Conservation (phyloP, 768 basidiomycete genomes). For the Fomitopsis pulvina region DNA sequence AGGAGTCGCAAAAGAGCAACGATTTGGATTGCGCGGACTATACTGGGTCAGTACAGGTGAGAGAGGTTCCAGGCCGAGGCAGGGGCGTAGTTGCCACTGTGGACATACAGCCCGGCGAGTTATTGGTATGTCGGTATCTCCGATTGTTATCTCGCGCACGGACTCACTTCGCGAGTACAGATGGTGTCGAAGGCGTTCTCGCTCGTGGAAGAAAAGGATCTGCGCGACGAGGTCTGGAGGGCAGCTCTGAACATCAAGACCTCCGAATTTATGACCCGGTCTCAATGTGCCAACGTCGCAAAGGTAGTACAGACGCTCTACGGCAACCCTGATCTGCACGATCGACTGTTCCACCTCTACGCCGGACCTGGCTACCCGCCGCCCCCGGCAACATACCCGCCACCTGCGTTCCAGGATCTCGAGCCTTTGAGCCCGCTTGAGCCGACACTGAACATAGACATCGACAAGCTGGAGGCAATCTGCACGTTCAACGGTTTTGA, state of each 20-base stretch:
- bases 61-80: constrained; percentile 11
- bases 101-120: constrained; percentile 19
- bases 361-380: constrained; percentile 17
- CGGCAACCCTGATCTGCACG: constrained; percentile 16
- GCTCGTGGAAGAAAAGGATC: constrained; percentile 13
- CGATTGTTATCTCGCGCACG: background rate
- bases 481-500: constrained; percentile 18
- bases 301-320: constrained; percentile 12
- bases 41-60: constrained; percentile 14
- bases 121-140: constrained; percentile 16
- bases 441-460: constrained; percentile 15
- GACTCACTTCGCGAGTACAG: background rate
- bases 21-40: constrained; percentile 20
- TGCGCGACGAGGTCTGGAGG: constrained; percentile 1
- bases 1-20: constrained; percentile 2
- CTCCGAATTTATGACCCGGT: background rate
- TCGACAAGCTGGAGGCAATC: constrained; percentile 19
- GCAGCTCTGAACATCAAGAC: constrained; percentile 7
- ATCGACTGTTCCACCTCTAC: constrained; percentile 18
- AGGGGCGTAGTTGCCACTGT: constrained; percentile 18
- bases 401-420: background rate
- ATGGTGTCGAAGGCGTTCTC: constrained; percentile 23
- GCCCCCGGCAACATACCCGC: constrained; percentile 13
- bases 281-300: constrained; percentile 5
- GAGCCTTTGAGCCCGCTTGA: constrained; percentile 1